phyloP scores from a whole-genome alignment of 176 grass and related monocot species.

The Eleusine indica region DNA sequence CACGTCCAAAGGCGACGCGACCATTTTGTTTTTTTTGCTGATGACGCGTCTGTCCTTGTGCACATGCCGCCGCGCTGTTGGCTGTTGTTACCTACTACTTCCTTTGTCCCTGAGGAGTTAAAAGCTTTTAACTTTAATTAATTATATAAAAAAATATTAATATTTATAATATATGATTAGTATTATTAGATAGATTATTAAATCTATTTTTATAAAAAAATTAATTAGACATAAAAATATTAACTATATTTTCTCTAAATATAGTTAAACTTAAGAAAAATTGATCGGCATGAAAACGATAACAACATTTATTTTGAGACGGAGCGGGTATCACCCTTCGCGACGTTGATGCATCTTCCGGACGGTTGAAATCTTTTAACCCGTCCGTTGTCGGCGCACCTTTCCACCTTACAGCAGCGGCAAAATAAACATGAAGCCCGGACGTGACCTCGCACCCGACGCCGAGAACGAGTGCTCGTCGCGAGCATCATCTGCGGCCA shows the following conservation, averaged over 20 bases:
- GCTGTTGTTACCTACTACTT: neutral
- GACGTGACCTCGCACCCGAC: neutral
- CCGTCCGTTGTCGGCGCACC: neutral
- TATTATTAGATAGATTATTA: too few relatives aligned
- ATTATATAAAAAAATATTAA: too few relatives aligned
- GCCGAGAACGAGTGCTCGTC: neutral
- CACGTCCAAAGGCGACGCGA: neutral
- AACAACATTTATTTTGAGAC: too few relatives aligned
- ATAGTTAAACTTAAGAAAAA: too few relatives aligned
- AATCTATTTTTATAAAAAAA: too few relatives aligned
- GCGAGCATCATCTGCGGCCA: neutral
- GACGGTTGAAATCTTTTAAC: neutral
- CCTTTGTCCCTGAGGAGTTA: too few relatives aligned
- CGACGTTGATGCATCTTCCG: neutral
- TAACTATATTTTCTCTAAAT: too few relatives aligned
- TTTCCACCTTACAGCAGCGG: neutral
- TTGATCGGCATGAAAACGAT: too few relatives aligned
- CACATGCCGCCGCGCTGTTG: neutral
- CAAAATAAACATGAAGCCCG: neutral
- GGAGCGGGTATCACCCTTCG: neutral
- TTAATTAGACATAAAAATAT: too few relatives aligned
- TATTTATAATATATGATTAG: too few relatives aligned
- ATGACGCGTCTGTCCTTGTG: neutral
- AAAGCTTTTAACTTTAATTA: too few relatives aligned
- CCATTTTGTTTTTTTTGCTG: too few relatives aligned